Base-by-base conservation (phyloP, 352 stramenopile species). In the Pythium scleroteichum region DNA sequence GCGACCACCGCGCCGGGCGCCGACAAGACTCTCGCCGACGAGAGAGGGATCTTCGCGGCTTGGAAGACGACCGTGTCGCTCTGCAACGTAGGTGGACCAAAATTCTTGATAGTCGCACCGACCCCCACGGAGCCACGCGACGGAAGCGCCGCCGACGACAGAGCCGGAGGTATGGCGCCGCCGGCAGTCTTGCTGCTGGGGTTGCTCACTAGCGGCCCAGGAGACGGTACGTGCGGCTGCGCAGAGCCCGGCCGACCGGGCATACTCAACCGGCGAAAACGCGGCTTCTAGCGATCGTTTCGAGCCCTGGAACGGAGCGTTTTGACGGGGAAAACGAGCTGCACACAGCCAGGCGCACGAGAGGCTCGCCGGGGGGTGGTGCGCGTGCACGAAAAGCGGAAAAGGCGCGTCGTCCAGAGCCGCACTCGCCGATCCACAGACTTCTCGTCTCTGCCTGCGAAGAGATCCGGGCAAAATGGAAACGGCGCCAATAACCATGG, bases 1-100 rank as follows among this genome's bases (percentile, higher is more conserved):
- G 53, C 48, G 12, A 60, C 51, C 0, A 35, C 52, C 1, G 57
- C 14, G 33, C 64, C 70, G 22, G 59, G 58, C 4, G 62, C 51
- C 1, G 53, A 53, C 13, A 64, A 60, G n/a, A 65, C 57, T 32
- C 53, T 61, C 59, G 79, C 24, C 62, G 76, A 53, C 50, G 72
- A 79, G 7, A 62, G 59, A 22, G 73, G 76, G 13, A 79, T 60
- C 46, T 85, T 87, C 17, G 79, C 72, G 54, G 79, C 66, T 47
- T 78, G 77, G 64, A 88, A 88, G 20, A 88, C 76, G 26, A 88
- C 73, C 0, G 79, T 84, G 59, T 88, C 79, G 53, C 76, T 80
- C 26, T 76, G 67, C 41, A 88, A 54, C 32, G 62, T 69, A 24
- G 68, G 62, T 32, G 67, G 49, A 3, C 64, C 64, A 45, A 66